A percentile compares a stretch with the other conserved stretches of the same genome.
Evolutionary conservation across 2,329 filamentous ascomycete genomes (phyloP).

Genomic region (Calonectria multiphialidica): DNA sequence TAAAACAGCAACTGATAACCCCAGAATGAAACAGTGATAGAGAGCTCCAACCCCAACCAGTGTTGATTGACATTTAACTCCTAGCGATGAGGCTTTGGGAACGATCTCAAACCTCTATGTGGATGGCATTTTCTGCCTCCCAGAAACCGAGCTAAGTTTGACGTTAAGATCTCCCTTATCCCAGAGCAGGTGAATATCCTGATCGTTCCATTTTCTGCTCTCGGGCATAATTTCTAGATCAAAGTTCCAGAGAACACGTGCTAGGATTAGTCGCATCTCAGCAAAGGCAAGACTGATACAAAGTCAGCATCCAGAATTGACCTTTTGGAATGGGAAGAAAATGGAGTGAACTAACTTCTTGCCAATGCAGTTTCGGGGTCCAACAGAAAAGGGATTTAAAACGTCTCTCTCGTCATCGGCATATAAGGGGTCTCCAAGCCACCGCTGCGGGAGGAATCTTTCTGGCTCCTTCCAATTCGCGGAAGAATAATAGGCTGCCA

Average conservation of each 20-base stretch:
- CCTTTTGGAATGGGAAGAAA: background rate
- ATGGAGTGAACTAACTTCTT: background rate
- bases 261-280: background rate
- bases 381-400: background rate
- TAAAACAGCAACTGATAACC: too few relatives aligned
- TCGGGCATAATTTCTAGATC: background rate
- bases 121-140: too few relatives aligned
- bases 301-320: background rate
- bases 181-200: background rate
- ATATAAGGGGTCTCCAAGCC: background rate
- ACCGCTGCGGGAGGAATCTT: background rate
- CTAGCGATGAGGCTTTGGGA: too few relatives aligned
- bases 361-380: conserved; percentile 1
- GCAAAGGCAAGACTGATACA: background rate
- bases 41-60: too few relatives aligned
- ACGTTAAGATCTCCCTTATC: background rate
- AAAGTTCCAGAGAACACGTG: background rate
- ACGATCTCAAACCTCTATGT: too few relatives aligned
- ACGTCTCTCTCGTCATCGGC: background rate
- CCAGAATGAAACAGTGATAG: too few relatives aligned
- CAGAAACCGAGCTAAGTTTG: background rate
- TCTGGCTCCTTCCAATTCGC: background rate
- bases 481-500: background rate
- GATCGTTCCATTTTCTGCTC: background rate
- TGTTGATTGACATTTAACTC: too few relatives aligned